These are phyloP conservation scores for Gyrodon lividus DNA, from an alignment of 768 basidiomycete genomes.

Conservation along the genomic window DNA sequence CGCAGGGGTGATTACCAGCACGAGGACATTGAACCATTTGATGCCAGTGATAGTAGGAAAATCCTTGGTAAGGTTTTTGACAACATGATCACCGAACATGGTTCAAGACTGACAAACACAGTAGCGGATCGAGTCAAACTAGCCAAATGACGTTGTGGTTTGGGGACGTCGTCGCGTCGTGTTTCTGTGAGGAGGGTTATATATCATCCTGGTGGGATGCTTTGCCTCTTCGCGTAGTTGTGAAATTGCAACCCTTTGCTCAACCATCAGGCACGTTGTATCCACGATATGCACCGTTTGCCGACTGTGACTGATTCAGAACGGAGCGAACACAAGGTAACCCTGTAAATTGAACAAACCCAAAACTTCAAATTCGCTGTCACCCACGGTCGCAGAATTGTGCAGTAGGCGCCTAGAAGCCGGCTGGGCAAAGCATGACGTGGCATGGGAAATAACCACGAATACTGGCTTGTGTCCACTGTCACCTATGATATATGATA, in stretches of 20 bases:
- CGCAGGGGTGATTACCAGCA: slow-evolving; percentile 69
- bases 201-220: slow-evolving; percentile 27
- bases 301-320: slow-evolving; percentile 9
- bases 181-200: slow-evolving; percentile 22
- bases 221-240: slow-evolving; percentile 8
- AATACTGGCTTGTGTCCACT: no score
- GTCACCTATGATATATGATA: no score
- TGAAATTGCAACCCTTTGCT: slow-evolving; percentile 16
- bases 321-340: slow-evolving; percentile 15
- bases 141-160: slow-evolving; percentile 7
- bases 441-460: slow-evolving; percentile 18
- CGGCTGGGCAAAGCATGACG: neutral
- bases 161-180: slow-evolving; percentile 12
- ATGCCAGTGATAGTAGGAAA: slow-evolving; percentile 55
- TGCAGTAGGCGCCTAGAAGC: no score
- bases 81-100: slow-evolving; percentile 9
- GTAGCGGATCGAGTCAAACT: neutral
- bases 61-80: slow-evolving; percentile 17
- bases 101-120: slow-evolving; percentile 2
- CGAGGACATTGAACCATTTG: slow-evolving; percentile 75
- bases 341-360: slow-evolving; percentile 8
- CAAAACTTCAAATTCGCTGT: slow-evolving; percentile 4
- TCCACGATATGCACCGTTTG: slow-evolving; percentile 11
- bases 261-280: slow-evolving; percentile 24
- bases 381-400: neutral